phyloP scores from a whole-genome alignment of 208 protist genomes.

The Acanthamoeba royreba region DNA sequence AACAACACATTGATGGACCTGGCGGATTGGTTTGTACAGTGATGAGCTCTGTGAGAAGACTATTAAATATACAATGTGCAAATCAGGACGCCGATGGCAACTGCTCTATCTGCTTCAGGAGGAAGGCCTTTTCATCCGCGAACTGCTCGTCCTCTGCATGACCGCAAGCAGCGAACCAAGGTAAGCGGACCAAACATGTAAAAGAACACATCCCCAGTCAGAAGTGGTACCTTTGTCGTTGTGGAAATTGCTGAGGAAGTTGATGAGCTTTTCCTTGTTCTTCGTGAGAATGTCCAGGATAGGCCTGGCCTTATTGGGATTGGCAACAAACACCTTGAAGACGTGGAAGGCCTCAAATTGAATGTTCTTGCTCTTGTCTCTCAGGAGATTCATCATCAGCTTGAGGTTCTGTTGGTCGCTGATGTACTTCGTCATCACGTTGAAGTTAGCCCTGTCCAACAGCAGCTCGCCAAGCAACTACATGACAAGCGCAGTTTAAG shows the following conservation, averaged over 20 bases:
- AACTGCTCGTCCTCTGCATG: slow-evolving; percentile 36
- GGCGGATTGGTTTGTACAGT: not conserved
- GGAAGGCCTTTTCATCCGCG: slow-evolving; percentile 19
- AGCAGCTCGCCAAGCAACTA: slow-evolving; percentile 87
- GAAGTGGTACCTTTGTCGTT: slow-evolving; percentile 40
- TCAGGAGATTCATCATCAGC: slow-evolving; percentile 90
- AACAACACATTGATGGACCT: too few relatives aligned
- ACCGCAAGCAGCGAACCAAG: not conserved
- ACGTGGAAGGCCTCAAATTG: slow-evolving; percentile 94
- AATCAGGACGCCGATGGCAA: not conserved
- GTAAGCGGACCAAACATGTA: not conserved
- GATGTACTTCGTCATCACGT: slow-evolving; percentile 89
- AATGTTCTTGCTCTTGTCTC: slow-evolving; percentile 83
- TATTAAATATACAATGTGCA: not conserved
- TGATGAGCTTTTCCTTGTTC: slow-evolving; percentile 87
- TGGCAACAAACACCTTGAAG: slow-evolving; percentile 93
- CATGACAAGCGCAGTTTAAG: not conserved
- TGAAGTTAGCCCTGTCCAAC: slow-evolving; percentile 87
- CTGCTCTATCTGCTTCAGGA: slow-evolving; percentile 41
- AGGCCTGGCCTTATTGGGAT: slow-evolving; percentile 87
- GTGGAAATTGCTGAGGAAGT: slow-evolving; percentile 29
- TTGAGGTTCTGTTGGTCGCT: slow-evolving; percentile 82
- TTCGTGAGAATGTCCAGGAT: slow-evolving; percentile 85
- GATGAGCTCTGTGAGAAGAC: not conserved
- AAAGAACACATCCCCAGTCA: not conserved